Evolutionary conservation across 208 protist species (phyloP).

Genomic region (Leishmania amazonensis): DNA sequence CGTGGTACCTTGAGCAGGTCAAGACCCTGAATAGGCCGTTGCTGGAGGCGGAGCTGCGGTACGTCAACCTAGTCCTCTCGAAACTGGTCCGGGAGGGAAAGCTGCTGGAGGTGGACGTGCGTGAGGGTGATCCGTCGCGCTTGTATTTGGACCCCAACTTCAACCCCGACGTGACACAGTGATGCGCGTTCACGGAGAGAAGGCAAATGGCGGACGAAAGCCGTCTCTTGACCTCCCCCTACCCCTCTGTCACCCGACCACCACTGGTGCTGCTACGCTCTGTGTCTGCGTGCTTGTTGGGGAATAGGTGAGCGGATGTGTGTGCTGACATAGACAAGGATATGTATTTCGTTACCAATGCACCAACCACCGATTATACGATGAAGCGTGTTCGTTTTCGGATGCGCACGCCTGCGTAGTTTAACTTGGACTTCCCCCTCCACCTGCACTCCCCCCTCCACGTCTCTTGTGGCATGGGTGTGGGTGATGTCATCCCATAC

Average conservation of each 20-base stretch:
- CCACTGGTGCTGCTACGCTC: not conserved
- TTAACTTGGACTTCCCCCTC: not conserved
- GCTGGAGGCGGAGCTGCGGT: conserved; percentile 83
- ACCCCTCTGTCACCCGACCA: too few relatives aligned
- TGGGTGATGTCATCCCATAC: not conserved
- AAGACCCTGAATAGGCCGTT: conserved; percentile 71
- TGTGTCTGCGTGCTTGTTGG: not conserved
- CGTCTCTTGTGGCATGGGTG: not conserved
- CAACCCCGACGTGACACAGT: conserved; percentile 69
- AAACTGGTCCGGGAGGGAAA: conserved; percentile 85
- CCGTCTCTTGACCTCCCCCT: not conserved
- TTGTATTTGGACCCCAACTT: conserved; percentile 91
- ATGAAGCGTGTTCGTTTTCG: not conserved
- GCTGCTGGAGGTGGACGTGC: conserved; percentile 81
- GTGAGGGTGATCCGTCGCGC: conserved; percentile 54
- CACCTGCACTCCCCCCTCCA: not conserved
- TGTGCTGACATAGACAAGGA: not conserved
- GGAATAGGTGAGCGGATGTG: not conserved
- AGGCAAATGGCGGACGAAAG: not conserved
- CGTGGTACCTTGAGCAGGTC: conserved; percentile 91
- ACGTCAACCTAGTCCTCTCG: conserved; percentile 77
- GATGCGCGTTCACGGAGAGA: not conserved
- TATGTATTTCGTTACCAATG: not conserved
- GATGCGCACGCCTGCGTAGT: not conserved
- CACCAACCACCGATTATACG: not conserved